phyloP scores from a whole-genome alignment of 768 basidiomycete genomes.

The Kwoniella dendrophila region DNA sequence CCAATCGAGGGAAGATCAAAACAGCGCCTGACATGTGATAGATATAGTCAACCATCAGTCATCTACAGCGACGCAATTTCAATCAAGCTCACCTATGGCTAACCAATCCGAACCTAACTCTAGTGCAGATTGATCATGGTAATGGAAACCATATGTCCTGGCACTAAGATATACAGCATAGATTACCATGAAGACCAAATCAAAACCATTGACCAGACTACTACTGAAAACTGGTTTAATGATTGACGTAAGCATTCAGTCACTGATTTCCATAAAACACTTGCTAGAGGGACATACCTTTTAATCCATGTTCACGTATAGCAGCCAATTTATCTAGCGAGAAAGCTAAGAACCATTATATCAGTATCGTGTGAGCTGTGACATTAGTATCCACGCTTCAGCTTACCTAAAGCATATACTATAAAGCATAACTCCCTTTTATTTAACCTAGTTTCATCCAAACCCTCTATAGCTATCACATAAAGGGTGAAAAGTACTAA shows the following conservation, averaged over 20 bases:
- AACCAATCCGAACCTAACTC: constrained; percentile 76
- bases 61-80: background rate
- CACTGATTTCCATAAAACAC: constrained; percentile 55
- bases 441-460: constrained; percentile 67
- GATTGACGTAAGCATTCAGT: constrained; percentile 12
- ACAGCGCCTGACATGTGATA: constrained; percentile 62
- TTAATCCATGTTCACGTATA: constrained; percentile 93
- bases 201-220: constrained; percentile 73
- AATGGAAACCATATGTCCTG: constrained; percentile 74
- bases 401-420: constrained; percentile 60
- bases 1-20: constrained; percentile 85
- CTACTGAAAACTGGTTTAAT: constrained; percentile 54
- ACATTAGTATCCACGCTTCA: too few relatives aligned
- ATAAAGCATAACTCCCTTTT: constrained; percentile 73
- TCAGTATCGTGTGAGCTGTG: background rate
- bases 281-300: constrained; percentile 66
- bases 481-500: constrained; percentile 82
- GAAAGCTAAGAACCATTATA: constrained; percentile 67
- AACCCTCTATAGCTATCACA: constrained; percentile 76
- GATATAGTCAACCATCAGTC: constrained; percentile 2
- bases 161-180: constrained; percentile 76
- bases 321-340: constrained; percentile 88
- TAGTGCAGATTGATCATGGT: constrained; percentile 67
- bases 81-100: constrained; percentile 64
- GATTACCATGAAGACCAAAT: constrained; percentile 83